Evolutionary conservation across 306 rosid genomes (phyloP).

Genomic region (Bauhinia variegata): DNA sequence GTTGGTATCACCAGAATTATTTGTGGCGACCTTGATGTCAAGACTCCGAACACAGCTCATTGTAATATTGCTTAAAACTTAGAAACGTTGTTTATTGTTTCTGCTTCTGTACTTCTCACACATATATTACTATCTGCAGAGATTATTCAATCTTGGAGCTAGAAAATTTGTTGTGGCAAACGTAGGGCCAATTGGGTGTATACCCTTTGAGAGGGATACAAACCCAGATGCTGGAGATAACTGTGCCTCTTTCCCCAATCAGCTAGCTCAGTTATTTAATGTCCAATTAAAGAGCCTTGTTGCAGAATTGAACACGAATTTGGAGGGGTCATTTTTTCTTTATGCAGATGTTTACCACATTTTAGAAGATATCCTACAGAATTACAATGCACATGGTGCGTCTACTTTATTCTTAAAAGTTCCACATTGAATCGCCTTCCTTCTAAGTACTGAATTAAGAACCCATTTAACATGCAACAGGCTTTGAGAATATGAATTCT

Average conservation of each 20-base stretch:
- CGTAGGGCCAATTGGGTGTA: slow-evolving; percentile 85
- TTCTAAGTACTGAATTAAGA: neutral
- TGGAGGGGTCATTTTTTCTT: slow-evolving; percentile 52
- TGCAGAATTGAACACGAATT: slow-evolving; percentile 43
- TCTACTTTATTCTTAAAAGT: neutral
- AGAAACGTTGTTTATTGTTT: neutral
- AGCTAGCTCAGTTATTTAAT: slow-evolving; percentile 57
- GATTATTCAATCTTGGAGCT: slow-evolving; percentile 66
- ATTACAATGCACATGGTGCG: slow-evolving; percentile 53
- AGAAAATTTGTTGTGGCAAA: slow-evolving; percentile 65
- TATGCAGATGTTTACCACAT: slow-evolving; percentile 70
- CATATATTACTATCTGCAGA: slow-evolving; percentile 42
- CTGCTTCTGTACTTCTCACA: neutral
- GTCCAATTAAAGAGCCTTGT: slow-evolving; percentile 51
- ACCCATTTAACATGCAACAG: slow-evolving; percentile 27
- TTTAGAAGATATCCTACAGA: slow-evolving; percentile 57
- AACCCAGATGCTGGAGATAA: slow-evolving; percentile 51
- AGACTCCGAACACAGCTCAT: slow-evolving; percentile 58
- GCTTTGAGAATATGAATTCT: slow-evolving; percentile 58
- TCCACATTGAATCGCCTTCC: neutral
- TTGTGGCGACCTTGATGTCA: slow-evolving; percentile 58
- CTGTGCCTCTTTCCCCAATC: slow-evolving; percentile 58
- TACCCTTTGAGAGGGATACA: slow-evolving; percentile 66
- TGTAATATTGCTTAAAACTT: slow-evolving; percentile 31
- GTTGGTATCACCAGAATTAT: slow-evolving; percentile 53